phyloP scores from a whole-genome alignment of 768 basidiomycete genomes.

The Brasilioporus rufonigricans region DNA sequence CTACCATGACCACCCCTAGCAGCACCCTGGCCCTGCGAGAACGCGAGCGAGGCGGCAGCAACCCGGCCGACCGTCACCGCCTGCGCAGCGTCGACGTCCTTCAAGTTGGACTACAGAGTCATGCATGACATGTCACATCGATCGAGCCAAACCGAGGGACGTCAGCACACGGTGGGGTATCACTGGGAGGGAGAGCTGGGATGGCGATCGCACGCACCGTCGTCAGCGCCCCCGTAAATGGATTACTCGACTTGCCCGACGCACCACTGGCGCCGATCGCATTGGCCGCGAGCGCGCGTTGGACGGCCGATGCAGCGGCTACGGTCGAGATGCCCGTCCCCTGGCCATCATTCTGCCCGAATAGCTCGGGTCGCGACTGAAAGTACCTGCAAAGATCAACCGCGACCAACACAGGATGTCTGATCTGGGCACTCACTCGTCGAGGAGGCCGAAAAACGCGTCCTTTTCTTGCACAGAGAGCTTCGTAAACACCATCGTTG shows the following conservation, averaged over 20 bases:
- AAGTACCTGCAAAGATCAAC: slow-evolving; percentile 58
- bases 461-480: slow-evolving; percentile 68
- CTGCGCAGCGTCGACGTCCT: slow-evolving; percentile 38
- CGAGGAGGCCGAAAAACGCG: slow-evolving; percentile 77
- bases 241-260: slow-evolving; percentile 30
- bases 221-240: slow-evolving; percentile 27
- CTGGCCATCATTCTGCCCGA: slow-evolving; percentile 33
- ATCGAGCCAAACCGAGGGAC: too few species aligned
- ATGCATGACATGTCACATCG: too few species aligned
- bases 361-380: slow-evolving; percentile 64
- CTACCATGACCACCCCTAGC: not conserved
- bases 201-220: slow-evolving; percentile 26
- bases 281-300: slow-evolving; percentile 43
- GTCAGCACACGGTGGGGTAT: too few species aligned
- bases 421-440: slow-evolving; percentile 52
- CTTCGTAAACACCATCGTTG: slow-evolving; percentile 67
- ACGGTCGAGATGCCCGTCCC: slow-evolving; percentile 21
- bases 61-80: slow-evolving; percentile 46
- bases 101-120: not conserved
- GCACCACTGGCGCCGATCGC: slow-evolving; percentile 14
- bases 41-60: slow-evolving; percentile 53
- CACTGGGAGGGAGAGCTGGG: not conserved
- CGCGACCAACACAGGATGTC: not conserved
- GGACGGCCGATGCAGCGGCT: slow-evolving; percentile 41
- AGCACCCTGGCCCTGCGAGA: slow-evolving; percentile 32